Conservation (phyloP, 345 rosid species). For the Syzygium oleosum region DNA sequence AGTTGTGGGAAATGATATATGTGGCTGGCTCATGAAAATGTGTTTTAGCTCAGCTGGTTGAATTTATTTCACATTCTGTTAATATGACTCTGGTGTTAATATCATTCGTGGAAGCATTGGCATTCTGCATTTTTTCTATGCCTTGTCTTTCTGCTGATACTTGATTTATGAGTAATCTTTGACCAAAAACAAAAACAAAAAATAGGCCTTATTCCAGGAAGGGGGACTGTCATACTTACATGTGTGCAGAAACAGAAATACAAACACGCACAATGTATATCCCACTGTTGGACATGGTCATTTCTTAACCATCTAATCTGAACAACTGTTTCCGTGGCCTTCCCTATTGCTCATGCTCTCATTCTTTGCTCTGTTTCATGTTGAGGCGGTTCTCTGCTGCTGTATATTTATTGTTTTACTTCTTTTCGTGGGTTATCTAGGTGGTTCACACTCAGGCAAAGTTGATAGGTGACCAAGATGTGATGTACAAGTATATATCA, state of each 20-base stretch:
- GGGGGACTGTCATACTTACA: neutral
- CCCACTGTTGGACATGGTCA: neutral
- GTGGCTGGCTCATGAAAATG: neutral
- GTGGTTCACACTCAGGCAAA: slow-evolving; percentile 99
- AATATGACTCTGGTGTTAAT: neutral
- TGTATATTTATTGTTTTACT: neutral
- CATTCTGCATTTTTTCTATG: neutral
- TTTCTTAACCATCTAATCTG: neutral
- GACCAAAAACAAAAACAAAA: neutral
- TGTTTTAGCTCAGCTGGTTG: neutral
- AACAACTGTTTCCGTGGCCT: neutral
- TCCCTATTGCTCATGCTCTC: neutral
- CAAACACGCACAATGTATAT: neutral
- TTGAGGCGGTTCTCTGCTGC: neutral
- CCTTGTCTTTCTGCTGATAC: neutral
- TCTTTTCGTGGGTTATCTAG: slow-evolving; percentile 26
- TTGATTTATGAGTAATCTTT: neutral
- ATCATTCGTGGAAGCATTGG: neutral
- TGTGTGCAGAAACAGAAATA: neutral
- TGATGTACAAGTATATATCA: slow-evolving; percentile 85
- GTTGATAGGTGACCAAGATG: slow-evolving; percentile 76
- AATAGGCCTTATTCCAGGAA: neutral
- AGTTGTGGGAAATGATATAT: neutral
- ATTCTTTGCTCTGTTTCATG: neutral
- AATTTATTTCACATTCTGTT: neutral